phyloP scores from a whole-genome alignment of 1,139 yeast species.

The Spathaspora sp. region DNA sequence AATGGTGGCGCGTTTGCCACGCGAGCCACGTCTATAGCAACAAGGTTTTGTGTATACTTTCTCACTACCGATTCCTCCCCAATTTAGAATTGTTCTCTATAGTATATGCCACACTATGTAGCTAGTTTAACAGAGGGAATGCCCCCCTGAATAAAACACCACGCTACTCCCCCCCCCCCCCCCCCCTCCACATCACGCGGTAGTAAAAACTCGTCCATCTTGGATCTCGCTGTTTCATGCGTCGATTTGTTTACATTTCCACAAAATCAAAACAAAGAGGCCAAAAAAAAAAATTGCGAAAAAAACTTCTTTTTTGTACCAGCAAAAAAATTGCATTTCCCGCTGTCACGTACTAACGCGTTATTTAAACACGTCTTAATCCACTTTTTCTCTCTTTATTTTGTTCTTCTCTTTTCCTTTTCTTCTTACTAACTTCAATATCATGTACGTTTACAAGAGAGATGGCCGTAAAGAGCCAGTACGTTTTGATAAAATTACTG shows the following conservation, averaged over 20 bases:
- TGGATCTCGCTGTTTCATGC: not conserved
- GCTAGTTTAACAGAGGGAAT: no score
- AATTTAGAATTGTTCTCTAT: no score
- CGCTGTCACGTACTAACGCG: slow-evolving; percentile 3
- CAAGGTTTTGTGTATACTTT: not conserved
- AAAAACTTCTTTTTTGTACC: not conserved
- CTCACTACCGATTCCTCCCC: not conserved
- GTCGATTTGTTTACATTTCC: not conserved
- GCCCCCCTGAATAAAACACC: no score
- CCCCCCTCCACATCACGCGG: not conserved
- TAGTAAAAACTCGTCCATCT: not conserved
- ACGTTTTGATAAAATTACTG: slow-evolving; percentile 65
- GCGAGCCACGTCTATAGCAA: not conserved
- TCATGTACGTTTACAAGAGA: slow-evolving; percentile 56
- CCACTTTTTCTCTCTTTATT: slow-evolving; percentile 4
- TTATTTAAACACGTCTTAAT: slow-evolving; percentile 3
- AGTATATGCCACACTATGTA: no score
- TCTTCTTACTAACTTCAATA: not conserved
- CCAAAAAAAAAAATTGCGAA: not conserved
- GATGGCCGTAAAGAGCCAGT: slow-evolving; percentile 88
- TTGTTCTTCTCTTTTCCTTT: slow-evolving; percentile 1
- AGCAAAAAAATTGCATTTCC: no score
- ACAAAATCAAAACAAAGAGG: slow-evolving; percentile 1
- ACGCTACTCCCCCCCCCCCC: no score
- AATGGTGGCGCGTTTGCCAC: not conserved